phyloP scores from a whole-genome alignment of 345 rosid genomes.

The Corymbia maculata region DNA sequence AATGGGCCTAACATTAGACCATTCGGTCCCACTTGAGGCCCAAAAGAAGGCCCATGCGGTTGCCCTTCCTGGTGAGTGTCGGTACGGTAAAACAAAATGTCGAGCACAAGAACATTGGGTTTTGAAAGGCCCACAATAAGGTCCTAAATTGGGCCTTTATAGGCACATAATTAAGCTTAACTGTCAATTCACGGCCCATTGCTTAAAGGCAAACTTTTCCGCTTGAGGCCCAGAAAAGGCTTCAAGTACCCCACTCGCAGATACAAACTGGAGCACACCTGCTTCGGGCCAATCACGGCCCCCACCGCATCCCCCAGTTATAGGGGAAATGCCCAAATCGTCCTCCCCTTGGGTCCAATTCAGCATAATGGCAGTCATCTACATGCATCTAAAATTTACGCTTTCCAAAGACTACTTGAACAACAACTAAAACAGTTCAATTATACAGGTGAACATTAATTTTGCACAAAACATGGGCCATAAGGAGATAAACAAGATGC shows the following conservation, averaged over 20 bases:
- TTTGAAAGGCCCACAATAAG: background rate
- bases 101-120: background rate
- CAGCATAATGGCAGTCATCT: background rate
- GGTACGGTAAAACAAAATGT: background rate
- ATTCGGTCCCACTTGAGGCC: background rate
- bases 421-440: background rate
- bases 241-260: background rate
- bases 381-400: background rate
- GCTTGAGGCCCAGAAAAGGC: background rate
- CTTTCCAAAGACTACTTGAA: background rate
- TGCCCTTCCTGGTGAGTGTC: background rate
- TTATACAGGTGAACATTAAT: background rate
- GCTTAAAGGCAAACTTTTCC: background rate
- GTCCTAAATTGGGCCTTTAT: background rate
- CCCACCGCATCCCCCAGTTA: background rate
- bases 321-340: background rate
- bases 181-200: background rate
- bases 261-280: background rate
- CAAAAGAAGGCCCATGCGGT: background rate
- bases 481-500: background rate
- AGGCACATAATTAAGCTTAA: background rate
- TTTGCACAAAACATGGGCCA: background rate
- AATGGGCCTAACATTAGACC: background rate
- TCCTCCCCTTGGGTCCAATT: background rate
- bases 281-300: background rate